Percentiles rank a stretch among this genome's conserved stretches.
Conservation (phyloP, 2,329 filamentous ascomycete genomes). For the Diaporthe batatas region DNA sequence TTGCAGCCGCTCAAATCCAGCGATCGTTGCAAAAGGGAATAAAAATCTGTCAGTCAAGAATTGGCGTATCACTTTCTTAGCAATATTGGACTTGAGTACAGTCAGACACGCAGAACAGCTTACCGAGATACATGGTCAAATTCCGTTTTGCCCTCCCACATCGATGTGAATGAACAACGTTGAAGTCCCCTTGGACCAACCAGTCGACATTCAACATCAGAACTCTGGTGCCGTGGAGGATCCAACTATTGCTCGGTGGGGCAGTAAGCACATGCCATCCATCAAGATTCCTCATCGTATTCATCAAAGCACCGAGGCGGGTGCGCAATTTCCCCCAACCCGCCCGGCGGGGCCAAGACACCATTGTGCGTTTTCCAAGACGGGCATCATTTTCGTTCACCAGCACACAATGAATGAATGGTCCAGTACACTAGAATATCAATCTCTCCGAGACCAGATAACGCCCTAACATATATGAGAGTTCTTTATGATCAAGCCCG, state of each 20-base stretch:
- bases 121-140: not conserved
- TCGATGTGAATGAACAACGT: not conserved
- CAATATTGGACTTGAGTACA: not conserved
- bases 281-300: slow-evolving; percentile 30
- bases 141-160: not conserved
- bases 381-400: not conserved
- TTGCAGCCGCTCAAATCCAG: not conserved
- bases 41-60: not conserved
- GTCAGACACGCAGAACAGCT: not conserved
- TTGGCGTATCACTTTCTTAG: not conserved
- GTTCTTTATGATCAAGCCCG: too few relatives aligned
- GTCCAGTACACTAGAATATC: not conserved
- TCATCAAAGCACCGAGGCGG: slow-evolving; percentile 22
- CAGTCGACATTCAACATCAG: not conserved
- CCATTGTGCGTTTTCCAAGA: slow-evolving; percentile 2
- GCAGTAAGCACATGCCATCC: slow-evolving; percentile 13
- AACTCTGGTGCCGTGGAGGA: slow-evolving; percentile 3
- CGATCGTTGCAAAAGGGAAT: not conserved
- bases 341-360: slow-evolving; percentile 19
- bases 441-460: not conserved
- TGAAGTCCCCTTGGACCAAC: too few relatives aligned
- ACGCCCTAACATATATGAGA: not conserved
- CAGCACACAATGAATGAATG: not conserved
- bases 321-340: slow-evolving; percentile 28
- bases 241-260: slow-evolving; percentile 20